Evolutionary conservation across 2,329 filamentous ascomycete genomes (phyloP).

Genomic region (Scolecobasidium constrictum): DNA sequence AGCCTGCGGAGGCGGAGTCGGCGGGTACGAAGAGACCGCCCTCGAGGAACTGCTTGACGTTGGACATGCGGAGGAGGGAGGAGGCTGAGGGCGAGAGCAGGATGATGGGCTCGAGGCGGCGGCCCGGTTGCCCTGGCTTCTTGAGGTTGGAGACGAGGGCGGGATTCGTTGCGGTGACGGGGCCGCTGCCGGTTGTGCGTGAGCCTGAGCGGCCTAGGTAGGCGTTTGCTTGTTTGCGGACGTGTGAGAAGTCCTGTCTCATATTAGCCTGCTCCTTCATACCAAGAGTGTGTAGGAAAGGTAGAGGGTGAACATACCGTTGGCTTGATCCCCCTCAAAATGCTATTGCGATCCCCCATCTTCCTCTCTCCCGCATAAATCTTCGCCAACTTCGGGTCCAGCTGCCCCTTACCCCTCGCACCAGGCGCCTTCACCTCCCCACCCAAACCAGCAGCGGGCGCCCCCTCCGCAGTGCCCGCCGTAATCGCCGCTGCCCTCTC

Average conservation of each 20-base stretch:
- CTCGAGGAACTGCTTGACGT: conserved; percentile 89
- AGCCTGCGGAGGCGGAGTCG: conserved; percentile 49
- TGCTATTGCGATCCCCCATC: conserved; percentile 86
- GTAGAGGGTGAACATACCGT: conserved; percentile 53
- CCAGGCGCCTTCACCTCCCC: conserved; percentile 25
- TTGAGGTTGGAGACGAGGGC: conserved; percentile 30
- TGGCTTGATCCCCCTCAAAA: conserved; percentile 76
- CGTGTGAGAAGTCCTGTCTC: conserved; percentile 51
- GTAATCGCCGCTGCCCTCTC: conserved; percentile 43
- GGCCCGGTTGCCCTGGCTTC: conserved; percentile 27
- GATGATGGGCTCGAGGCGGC: conserved; percentile 73
- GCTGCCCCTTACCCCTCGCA: conserved; percentile 35
- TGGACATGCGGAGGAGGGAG: conserved; percentile 86
- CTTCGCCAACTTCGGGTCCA: conserved; percentile 72
- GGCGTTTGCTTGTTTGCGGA: conserved; percentile 52
- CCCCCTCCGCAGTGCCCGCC: conserved; percentile 35
- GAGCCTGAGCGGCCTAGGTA: conserved; percentile 8
- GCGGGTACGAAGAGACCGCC: conserved; percentile 70
- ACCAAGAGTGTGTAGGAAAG: too few species aligned
- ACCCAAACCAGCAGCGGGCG: conserved; percentile 22
- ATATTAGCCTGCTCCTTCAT: too few species aligned
- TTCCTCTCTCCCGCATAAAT: conserved; percentile 88
- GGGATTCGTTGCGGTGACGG: conserved; percentile 20
- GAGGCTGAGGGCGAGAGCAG: conserved; percentile 93
- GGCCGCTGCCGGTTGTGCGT: conserved; percentile 35